Percentiles rank a stretch among this genome's conserved stretches.
These are phyloP conservation scores for Candida sp. DNA, from an alignment of 1,139 yeast species.

Conservation along the genomic window DNA sequence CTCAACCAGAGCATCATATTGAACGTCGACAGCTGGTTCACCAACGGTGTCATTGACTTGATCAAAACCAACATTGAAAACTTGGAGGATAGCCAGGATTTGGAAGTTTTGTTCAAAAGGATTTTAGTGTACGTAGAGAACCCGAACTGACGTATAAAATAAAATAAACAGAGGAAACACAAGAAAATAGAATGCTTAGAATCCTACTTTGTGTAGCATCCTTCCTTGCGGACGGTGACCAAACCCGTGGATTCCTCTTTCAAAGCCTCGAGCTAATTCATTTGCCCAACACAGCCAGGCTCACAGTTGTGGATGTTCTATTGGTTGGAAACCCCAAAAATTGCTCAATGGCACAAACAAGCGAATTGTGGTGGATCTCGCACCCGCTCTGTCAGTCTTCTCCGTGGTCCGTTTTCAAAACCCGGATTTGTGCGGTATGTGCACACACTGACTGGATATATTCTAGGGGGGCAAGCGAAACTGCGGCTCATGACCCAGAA, in stretches of 20 bases:
- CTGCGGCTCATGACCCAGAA: background rate
- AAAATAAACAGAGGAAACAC: slow-evolving; percentile 10
- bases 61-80: slow-evolving; percentile 77
- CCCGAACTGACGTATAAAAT: background rate
- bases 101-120: background rate
- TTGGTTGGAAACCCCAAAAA: no score
- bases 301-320: background rate
- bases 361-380: background rate
- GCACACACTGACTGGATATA: background rate
- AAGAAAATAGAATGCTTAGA: background rate
- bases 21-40: slow-evolving; percentile 75
- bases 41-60: slow-evolving; percentile 86
- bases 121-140: background rate
- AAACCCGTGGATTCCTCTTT: no score
- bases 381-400: no score
- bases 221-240: no score
- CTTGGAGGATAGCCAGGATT: slow-evolving; percentile 34
- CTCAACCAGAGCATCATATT: slow-evolving; percentile 85
- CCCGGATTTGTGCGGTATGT: background rate
- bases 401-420: background rate
- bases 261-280: no score
- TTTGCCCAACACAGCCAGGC: background rate
- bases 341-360: no score
- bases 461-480: background rate
- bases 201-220: no score